These are phyloP conservation scores for Thermomyces lanuginosus DNA, from an alignment of 2,329 filamentous ascomycete genomes.

Conservation along the genomic window DNA sequence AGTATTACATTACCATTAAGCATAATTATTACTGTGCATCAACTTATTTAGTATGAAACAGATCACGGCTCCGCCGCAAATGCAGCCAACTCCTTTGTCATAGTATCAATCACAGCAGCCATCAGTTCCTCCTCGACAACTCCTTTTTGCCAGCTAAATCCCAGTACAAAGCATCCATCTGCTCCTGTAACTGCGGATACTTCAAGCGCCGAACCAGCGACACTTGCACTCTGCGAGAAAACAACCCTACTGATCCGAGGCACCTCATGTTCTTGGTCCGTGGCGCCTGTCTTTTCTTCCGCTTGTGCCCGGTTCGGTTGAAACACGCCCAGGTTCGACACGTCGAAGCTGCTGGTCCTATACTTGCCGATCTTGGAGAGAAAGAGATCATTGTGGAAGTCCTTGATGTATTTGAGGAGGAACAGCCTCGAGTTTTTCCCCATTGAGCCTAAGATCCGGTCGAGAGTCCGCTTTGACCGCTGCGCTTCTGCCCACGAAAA, in stretches of 20 bases:
- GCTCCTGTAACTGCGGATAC: slow-evolving; percentile 4
- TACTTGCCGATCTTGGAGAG: not conserved
- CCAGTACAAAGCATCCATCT: slow-evolving; percentile 2
- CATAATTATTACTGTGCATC: too few species aligned
- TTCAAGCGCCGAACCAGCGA: slow-evolving; percentile 3
- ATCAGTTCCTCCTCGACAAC: too few species aligned
- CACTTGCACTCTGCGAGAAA: slow-evolving; percentile 4
- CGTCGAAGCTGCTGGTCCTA: slow-evolving; percentile 1
- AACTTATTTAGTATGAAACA: too few species aligned
- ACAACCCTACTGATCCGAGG: slow-evolving; percentile 2
- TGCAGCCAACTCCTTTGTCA: too few species aligned
- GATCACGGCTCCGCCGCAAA: too few species aligned
- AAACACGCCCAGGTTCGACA: slow-evolving; percentile 1
- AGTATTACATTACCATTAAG: too few species aligned
- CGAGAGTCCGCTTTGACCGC: not conserved
- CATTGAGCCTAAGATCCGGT: not conserved
- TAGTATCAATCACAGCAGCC: too few species aligned
- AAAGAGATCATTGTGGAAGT: not conserved
- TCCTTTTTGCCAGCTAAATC: slow-evolving; percentile 3
- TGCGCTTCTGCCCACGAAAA: slow-evolving; percentile 1
- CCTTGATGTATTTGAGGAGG: not conserved
- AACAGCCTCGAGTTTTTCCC: slow-evolving; percentile 1
- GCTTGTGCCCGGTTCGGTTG: not conserved
- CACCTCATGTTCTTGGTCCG: not conserved
- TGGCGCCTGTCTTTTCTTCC: not conserved